Base-by-base conservation (phyloP, 1,284 basidiomycete genomes). In the Melanopsichium pennsylvanicum region DNA sequence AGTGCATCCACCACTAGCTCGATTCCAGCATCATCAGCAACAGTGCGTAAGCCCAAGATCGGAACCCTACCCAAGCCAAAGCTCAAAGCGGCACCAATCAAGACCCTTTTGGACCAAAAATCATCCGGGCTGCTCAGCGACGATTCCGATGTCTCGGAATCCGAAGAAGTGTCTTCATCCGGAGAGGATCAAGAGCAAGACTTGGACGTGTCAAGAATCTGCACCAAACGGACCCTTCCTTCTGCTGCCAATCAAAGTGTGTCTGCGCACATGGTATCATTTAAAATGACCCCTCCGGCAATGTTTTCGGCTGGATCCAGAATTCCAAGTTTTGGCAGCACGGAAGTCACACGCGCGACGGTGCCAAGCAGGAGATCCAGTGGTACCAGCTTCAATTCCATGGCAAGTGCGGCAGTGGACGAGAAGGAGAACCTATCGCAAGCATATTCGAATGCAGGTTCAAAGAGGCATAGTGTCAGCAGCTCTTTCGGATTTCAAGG, bases 361-460 rank as follows among this genome's bases (percentile, higher is more conserved):
- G 42, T 43, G 16, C 15, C 35, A 2, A 36, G 39, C 2, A 26
- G 47, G 23, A 41, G 59, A 12, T 56, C 59, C 1, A 51, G 47
- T 3, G 50, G 37, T 34, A 56, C 46, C 29, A 55, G 37, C 46
- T 11, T 47, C 49, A 21, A 6, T n/a, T n/a, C n/a, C 5, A 11
- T 21, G 3, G 5, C n/a, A 2, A n/a, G 40, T 5, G 8, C 44
- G 2, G 23, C 23, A 3, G 21, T 3, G 7, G 26, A 41, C 23
- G 60, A 57, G 21, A 63, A 63, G 40, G 60, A 63, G n/a, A 63
- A 63, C 26, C 7, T 52, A 6, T 42, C 54, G 10, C 50, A 50
- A 6, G 18, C 15, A 11, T 13, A 21, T n/a, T 7, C 19, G 11
- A 4, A 26, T 15, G 21, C 41, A 32, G 44, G 4, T 11, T 29